A percentile compares a stretch with the other conserved stretches of the same genome.
phyloP scores from a whole-genome alignment of 1,284 basidiomycete genomes.

The Laetiporus sulphureus region DNA sequence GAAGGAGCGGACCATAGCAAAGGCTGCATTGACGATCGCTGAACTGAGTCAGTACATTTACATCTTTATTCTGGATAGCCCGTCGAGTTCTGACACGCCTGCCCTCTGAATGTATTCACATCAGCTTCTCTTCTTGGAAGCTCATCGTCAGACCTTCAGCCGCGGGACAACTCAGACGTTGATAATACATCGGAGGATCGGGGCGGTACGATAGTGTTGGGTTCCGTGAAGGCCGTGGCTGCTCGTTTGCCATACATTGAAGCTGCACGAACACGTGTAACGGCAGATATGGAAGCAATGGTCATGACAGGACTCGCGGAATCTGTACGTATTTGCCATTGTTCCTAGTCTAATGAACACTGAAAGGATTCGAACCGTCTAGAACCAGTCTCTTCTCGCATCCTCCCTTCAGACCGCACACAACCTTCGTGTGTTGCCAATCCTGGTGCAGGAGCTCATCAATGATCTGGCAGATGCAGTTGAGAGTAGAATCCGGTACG shows the following conservation, averaged over 20 bases:
- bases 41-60: slow-evolving; percentile 62
- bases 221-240: slow-evolving; percentile 64
- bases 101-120: slow-evolving; percentile 7
- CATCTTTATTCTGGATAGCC: no score
- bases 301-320: slow-evolving; percentile 70
- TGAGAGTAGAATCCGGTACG: slow-evolving; percentile 69
- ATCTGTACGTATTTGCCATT: slow-evolving; percentile 42
- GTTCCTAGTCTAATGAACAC: background rate
- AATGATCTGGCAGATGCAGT: slow-evolving; percentile 81
- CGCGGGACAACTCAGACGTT: slow-evolving; percentile 13
- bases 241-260: slow-evolving; percentile 69
- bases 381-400: slow-evolving; percentile 87
- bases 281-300: slow-evolving; percentile 84
- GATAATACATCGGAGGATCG: slow-evolving; percentile 10
- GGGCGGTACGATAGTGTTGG: slow-evolving; percentile 37
- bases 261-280: slow-evolving; percentile 61
- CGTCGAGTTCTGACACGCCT: no score
- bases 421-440: slow-evolving; percentile 82
- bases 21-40: slow-evolving; percentile 85
- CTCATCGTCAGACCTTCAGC: slow-evolving; percentile 13
- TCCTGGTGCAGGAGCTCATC: slow-evolving; percentile 77
- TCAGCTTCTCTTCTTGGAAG: no score
- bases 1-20: slow-evolving; percentile 79
- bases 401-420: slow-evolving; percentile 93
- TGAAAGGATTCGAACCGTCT: background rate